A percentile compares a stretch with the other conserved stretches of the same genome.
These are phyloP conservation scores for Maudiozyma humilis DNA, from an alignment of 1,139 yeast species.

Conservation along the genomic window DNA sequence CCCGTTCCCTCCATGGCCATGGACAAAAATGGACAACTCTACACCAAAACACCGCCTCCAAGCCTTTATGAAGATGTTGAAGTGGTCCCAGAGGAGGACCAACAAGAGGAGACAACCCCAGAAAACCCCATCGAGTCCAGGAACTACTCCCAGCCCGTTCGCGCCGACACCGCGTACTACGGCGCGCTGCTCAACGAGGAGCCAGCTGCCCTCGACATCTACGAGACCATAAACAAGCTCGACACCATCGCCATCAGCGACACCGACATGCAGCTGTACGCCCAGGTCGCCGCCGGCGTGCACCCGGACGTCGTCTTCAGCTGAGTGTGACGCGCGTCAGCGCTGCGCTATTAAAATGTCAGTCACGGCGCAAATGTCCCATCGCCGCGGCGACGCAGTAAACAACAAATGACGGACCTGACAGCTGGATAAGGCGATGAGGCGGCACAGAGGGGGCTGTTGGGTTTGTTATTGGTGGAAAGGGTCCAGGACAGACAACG, in stretches of 20 bases:
- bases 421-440: not conserved
- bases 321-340: not conserved
- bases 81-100: not conserved
- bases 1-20: no score
- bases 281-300: not conserved
- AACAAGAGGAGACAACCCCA: not conserved
- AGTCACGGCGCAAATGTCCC: no score
- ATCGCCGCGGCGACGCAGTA: no score
- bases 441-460: not conserved
- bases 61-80: not conserved
- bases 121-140: not conserved
- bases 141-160: not conserved
- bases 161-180: not conserved
- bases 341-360: no score
- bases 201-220: not conserved
- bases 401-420: not conserved
- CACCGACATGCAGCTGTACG: not conserved
- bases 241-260: not conserved
- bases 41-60: not conserved
- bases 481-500: no score
- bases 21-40: not conserved
- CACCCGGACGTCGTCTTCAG: not conserved
- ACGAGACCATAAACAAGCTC: not conserved
- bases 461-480: no score
- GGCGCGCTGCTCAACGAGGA: not conserved